Percentiles rank a stretch among this genome's conserved stretches.
These are phyloP conservation scores for Eucalyptus pauciflora DNA, from an alignment of 345 rosid genomes.

Conservation along the genomic window DNA sequence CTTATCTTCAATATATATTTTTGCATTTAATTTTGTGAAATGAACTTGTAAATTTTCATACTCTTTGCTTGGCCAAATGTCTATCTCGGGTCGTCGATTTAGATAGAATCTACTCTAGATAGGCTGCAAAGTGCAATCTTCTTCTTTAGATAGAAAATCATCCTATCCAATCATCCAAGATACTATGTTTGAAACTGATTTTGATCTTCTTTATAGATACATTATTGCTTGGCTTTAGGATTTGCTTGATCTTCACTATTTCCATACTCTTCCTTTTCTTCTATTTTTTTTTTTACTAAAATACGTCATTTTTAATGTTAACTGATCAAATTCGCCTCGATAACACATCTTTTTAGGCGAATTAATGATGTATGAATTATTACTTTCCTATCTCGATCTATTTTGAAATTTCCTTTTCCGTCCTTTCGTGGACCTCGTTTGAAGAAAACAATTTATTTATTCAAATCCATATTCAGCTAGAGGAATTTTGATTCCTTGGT, in stretches of 20 bases:
- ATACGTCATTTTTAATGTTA: not conserved
- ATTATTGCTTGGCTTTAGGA: not conserved
- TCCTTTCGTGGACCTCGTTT: not conserved
- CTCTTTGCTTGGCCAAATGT: not conserved
- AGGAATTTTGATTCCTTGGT: not conserved
- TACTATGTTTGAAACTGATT: not conserved
- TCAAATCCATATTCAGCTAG: not conserved
- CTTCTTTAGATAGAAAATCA: not conserved
- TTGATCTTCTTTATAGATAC: not conserved
- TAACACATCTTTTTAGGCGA: not conserved
- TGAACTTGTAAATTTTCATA: not conserved
- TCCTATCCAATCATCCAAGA: not conserved
- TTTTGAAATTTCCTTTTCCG: not conserved
- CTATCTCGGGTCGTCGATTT: not conserved
- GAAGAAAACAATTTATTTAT: not conserved
- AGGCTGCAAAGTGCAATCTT: not conserved
- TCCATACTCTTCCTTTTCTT: not conserved
- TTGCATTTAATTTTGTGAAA: not conserved
- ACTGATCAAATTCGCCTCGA: not conserved
- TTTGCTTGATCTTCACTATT: not conserved
- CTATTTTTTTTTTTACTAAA: rapidly evolving
- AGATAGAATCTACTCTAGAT: not conserved
- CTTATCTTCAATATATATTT: not conserved
- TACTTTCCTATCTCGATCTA: not conserved
- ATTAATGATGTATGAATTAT: not conserved